Base-by-base conservation (phyloP, 2,329 filamentous ascomycete genomes). In the Hymenoscyphus albidus region DNA sequence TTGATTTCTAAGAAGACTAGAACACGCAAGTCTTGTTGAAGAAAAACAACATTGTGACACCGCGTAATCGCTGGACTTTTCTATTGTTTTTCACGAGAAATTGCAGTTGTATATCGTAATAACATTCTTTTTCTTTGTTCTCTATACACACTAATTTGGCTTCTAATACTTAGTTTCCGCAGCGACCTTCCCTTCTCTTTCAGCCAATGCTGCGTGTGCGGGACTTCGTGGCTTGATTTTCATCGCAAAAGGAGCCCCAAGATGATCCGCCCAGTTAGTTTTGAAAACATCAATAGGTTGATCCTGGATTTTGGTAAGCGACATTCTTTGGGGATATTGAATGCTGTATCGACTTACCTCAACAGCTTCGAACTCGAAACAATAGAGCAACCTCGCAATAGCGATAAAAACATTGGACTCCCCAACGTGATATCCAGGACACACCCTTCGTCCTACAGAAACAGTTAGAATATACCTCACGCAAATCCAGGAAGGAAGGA, bases 361-460 rank as follows among this genome's bases (percentile, higher is more conserved):
- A 39, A 57, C 35, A 39, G 64, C 32, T 27, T 61, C 58, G 58
- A 67, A 65, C 38, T 67, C 63, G 58, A 67, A 67, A 54, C 65
- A 67, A 35, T 67, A 67, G 5, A 67, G 18, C 16, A 67, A 58
- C 4, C 76, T 70, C 1, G 76, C 71, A 40, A 74, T 63, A 35
- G 69, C 74, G 31, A 77, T 71, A 65, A 74, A 76, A 3, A 77
- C 51, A 16, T 72, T 71, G 35, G 67, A 68, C 12, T 74, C 69
- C 4, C 72, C 76, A 35, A 78, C 64, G 42, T 69, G 64, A 48
- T 74, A 75, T 1, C 76, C 75, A 14, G 74, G 73, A 59, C 76
- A 77, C 9, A 76, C 66, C n/a, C 76, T 68, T 14, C 76, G 40
- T 18, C 64, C 64, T 65, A 58, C 5, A 9, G 42, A 38, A 58